Evolutionary conservation across 2,329 filamentous ascomycete species (phyloP), one percentile per base, ranked within the genome.

Genomic region (Diaporthe vexans): DNA sequence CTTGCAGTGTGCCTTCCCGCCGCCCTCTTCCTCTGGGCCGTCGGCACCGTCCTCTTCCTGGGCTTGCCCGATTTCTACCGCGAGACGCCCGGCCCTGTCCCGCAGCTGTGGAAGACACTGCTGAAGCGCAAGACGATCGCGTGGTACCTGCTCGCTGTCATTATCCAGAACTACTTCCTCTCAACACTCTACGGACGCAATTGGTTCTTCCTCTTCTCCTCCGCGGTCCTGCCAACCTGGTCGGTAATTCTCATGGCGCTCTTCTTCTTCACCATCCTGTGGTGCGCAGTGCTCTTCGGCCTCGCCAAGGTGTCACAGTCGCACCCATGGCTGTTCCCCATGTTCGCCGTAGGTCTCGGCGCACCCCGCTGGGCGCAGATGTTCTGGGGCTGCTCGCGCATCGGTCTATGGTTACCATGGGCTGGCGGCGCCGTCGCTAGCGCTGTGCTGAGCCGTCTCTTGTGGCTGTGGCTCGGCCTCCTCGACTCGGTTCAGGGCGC

Each of bases 401-500:
- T 91, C 74, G 91, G 90, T 1, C 81, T 86, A 9, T 92, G 88
- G 79, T 81, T 93, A 1, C 91, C 91, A 2, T 92, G 90, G 91
- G 88, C 88, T 9, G 89, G 89, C 52, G 83, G 84, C 3, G 19
- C 88, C 87, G 56, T 83, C 83, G 5, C 81, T 87, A 3, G 88
- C 3, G 89, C 91, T 0, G 79, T 92, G 0, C 81, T 89, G 15
- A 88, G 88, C 2, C 85, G 90, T 48, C 81, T 84, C 65, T 81
- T 92, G 4, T 92, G 91, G 91, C 84, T 92, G 9, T 92, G 91
- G 91, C 86, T 93, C 0, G 91, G 91, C 61, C 86, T 91, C 1
- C 84, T 92, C 6, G 91, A 92, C 78, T 85, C 88, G 4, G 80
- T 92, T 2, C 91, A 92, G 78, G 90, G 90, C 51, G 87, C 92